Evolutionary conservation across 306 rosid species (phyloP), one percentile per base, ranked within the genome.

Genomic region (Fragaria vesca): DNA sequence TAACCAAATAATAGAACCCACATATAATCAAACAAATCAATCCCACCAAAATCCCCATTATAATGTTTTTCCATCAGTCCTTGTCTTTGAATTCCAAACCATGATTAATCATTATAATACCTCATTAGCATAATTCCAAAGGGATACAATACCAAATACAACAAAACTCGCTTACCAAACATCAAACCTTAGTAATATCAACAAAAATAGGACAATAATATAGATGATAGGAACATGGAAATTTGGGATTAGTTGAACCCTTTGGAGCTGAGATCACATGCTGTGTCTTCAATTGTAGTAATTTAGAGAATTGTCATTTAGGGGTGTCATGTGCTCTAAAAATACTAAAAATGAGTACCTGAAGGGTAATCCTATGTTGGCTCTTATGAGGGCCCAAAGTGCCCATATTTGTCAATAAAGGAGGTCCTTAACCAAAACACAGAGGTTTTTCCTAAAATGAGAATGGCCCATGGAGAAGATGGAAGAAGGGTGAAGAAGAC

Each of bases 181-280:
- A 74, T 24, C 18, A 47, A 66, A 13, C 72, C 30, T 61, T 12
- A n/a, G 58, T 40, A 51, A 24, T 76, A 47, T 76, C 69, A 83
- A 74, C 80, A 78, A 72, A 81, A 83, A 46, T 45, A 63, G 45
- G 15, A 21, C 81, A 81, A 83, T 76, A 84, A 86, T 81, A 60
- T 32, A 73, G 82, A 61, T 21, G n/a, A 61, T 50, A 81, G 50
- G 71, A 58, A 69, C 48, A 40, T 43, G 34, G 68, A 79, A 78
- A 72, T 80, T 15, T 30, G 36, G 10, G 78, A 82, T 73, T 48
- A 60, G 77, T 66, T 81, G 87, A 68, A 60, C 66, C 65, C 74
- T 52, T 38, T 47, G 50, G 36, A 26, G 24, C 46, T 66, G 62
- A 78, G 80, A 36, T 82, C 91, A 85, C 94, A 89, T 89, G 94